A percentile compares a stretch with the other conserved stretches of the same genome.
Evolutionary conservation across 805 yeast species (phyloP).

Genomic region (Cyberlindnera maclurae): DNA sequence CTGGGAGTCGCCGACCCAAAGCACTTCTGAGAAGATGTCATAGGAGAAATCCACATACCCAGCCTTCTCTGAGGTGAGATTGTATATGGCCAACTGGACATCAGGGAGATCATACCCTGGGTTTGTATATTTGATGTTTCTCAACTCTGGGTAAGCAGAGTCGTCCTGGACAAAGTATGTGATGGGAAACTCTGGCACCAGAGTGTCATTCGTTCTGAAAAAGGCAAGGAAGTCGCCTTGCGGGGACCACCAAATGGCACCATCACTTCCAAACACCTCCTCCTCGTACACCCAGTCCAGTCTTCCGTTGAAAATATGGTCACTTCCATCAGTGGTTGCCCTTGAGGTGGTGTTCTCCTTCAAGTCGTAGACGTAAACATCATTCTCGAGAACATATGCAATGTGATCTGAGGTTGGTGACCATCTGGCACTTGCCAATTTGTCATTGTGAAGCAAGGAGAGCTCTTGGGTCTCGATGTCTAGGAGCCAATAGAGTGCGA

Average conservation of each 20-base stretch:
- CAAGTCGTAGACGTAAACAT: constrained; percentile 52
- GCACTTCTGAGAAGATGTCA: constrained; percentile 53
- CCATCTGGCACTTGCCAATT: constrained; percentile 52
- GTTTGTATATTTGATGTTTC: constrained; percentile 70
- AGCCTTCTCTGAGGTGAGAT: constrained; percentile 23
- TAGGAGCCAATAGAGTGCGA: constrained; percentile 37
- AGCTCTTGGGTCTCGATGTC: constrained; percentile 25
- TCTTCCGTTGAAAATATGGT: constrained; percentile 70
- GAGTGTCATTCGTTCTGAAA: constrained; percentile 63
- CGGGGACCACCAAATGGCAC: constrained; percentile 86
- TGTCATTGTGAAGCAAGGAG: constrained; percentile 23
- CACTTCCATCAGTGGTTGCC: constrained; percentile 66
- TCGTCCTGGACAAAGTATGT: constrained; percentile 63
- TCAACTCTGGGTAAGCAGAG: constrained; percentile 54
- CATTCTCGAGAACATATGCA: constrained; percentile 62
- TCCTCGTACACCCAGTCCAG: constrained; percentile 97
- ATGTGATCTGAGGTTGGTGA: constrained; percentile 63
- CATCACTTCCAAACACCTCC: constrained; percentile 66
- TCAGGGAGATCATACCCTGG: constrained; percentile 73
- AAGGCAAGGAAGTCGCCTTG: constrained; percentile 57
- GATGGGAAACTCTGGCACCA: constrained; percentile 64
- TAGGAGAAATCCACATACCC: constrained; percentile 37
- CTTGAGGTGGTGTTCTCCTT: constrained; percentile 22
- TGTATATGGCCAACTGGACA: constrained; percentile 47
- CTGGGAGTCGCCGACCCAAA: constrained; percentile 56